Percentiles rank a stretch among this genome's conserved stretches.
Evolutionary conservation across 1,284 basidiomycete genomes (phyloP).

Genomic region (Austroboletus niveus): DNA sequence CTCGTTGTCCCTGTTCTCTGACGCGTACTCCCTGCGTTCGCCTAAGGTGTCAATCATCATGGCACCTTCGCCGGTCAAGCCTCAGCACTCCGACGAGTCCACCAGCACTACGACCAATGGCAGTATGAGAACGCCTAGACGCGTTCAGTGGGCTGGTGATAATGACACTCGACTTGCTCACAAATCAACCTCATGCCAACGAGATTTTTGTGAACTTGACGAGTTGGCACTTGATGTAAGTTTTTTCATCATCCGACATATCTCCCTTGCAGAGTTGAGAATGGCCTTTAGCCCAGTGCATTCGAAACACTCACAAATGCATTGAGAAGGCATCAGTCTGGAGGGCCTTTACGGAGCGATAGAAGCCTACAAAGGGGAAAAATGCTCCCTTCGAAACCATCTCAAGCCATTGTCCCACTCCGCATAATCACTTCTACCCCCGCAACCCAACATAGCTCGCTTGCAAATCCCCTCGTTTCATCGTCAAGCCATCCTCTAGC

Average conservation of each 20-base stretch:
- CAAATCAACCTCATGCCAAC: conserved; percentile 7
- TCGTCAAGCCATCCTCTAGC: background rate
- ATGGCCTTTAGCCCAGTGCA: conserved; percentile 42
- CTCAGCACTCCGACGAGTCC: no score
- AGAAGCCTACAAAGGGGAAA: background rate
- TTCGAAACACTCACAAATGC: conserved; percentile 51
- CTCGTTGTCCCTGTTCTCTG: no score
- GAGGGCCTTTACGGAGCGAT: conserved; percentile 18
- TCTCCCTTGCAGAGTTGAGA: conserved; percentile 4
- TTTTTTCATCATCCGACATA: conserved; percentile 6
- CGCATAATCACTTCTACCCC: background rate
- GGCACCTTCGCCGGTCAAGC: no score
- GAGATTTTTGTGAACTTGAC: conserved; percentile 35
- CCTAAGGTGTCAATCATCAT: no score
- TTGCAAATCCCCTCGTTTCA: background rate
- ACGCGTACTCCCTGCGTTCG: no score
- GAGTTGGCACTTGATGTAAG: conserved; percentile 44
- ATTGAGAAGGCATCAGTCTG: conserved; percentile 37
- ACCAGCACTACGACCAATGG: no score
- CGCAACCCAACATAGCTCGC: conserved; percentile 1
- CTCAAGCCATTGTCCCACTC: conserved; percentile 1
- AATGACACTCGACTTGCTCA: conserved; percentile 1
- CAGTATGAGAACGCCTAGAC: conserved; percentile 33
- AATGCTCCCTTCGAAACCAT: background rate
- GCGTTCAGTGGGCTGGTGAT: conserved; percentile 38